A percentile compares a stretch with the other conserved stretches of the same genome.
These are phyloP conservation scores for Falciphora oryzae DNA, from an alignment of 2,329 filamentous ascomycete genomes.

Conservation along the genomic window DNA sequence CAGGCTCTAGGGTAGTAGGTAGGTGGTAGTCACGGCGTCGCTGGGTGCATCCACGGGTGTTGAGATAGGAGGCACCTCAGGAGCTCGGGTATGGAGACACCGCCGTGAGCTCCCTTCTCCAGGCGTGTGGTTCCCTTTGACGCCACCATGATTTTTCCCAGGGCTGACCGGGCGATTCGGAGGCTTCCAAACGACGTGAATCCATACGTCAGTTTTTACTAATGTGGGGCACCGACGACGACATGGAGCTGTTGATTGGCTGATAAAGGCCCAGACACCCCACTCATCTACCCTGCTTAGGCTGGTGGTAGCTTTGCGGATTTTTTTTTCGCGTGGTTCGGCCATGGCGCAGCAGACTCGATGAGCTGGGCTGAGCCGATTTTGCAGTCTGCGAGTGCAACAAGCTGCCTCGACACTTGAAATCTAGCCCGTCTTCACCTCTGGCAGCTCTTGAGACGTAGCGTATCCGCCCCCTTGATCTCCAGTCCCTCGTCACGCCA, in stretches of 20 bases:
- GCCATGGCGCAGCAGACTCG: constrained; percentile 9
- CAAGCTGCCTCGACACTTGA: not conserved
- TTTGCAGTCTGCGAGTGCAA: not conserved
- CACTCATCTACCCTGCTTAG: not conserved
- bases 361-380: constrained; percentile 1
- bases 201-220: not conserved
- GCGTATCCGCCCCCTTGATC: not conserved
- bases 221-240: not conserved
- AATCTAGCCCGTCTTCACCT: not conserved
- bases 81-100: too few relatives aligned
- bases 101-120: too few relatives aligned
- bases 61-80: too few relatives aligned
- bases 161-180: not conserved
- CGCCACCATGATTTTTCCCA: not conserved
- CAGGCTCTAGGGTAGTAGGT: too few relatives aligned
- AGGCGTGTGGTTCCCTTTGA: too few relatives aligned
- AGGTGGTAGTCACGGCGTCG: too few relatives aligned
- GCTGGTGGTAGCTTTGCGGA: not conserved
- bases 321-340: constrained; percentile 21
- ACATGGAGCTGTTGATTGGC: not conserved
- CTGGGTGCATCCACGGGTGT: too few relatives aligned
- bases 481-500: not conserved
- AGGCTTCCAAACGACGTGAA: not conserved
- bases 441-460: not conserved
- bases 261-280: not conserved